Conservation (phyloP, 345 rosid genomes). For the Citrus medica region DNA sequence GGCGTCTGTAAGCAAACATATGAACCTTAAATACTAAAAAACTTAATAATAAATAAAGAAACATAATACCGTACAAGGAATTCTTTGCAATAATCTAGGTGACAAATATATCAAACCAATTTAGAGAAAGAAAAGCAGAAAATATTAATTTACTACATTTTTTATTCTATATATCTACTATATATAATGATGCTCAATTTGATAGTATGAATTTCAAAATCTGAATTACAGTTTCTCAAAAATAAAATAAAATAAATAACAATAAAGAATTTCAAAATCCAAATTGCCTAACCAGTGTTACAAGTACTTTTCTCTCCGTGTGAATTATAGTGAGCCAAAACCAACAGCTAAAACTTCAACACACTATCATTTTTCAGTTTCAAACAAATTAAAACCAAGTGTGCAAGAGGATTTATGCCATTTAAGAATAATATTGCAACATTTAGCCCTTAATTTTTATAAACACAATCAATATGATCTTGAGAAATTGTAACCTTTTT, state of each 20-base stretch:
- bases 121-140: background rate
- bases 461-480: background rate
- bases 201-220: background rate
- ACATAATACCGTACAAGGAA: background rate
- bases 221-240: too few relatives aligned
- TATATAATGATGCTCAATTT: background rate
- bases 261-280: too few relatives aligned
- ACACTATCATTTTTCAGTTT: background rate
- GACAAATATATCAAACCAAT: background rate
- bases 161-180: background rate
- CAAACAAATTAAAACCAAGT: background rate
- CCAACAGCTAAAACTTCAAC: background rate
- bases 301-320: background rate
- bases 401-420: background rate
- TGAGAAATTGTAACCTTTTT: background rate
- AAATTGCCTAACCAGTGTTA: background rate
- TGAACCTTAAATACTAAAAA: background rate
- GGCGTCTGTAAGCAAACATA: constrained; percentile 44
- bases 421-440: background rate
- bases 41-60: background rate
- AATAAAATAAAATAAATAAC: too few relatives aligned
- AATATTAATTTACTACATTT: background rate
- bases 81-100: background rate
- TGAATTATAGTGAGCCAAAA: background rate
- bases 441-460: background rate